Percentiles rank a stretch among this genome's conserved stretches.
These are phyloP conservation scores for Sporothrix phasma DNA, from an alignment of 2,329 filamentous ascomycete genomes.

Conservation along the genomic window DNA sequence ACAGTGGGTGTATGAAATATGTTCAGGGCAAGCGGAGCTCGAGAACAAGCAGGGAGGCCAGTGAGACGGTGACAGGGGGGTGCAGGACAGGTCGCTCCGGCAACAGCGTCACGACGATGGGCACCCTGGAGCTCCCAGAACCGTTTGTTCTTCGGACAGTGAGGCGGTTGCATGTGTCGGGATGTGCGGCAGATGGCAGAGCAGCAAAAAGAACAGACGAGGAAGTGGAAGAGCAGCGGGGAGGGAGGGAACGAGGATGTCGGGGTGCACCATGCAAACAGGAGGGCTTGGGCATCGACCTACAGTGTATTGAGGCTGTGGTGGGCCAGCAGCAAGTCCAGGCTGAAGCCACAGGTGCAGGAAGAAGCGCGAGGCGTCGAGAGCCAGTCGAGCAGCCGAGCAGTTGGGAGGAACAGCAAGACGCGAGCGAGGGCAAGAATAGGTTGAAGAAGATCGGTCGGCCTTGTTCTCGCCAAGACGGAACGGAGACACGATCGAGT, in stretches of 20 bases:
- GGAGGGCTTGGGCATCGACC: conserved; percentile 4
- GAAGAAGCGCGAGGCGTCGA: not conserved
- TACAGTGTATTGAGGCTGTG: conserved; percentile 5
- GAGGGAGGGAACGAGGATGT: not conserved
- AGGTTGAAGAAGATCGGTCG: not conserved
- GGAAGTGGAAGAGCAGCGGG: not conserved
- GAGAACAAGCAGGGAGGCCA: not conserved
- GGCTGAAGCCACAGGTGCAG: conserved; percentile 10
- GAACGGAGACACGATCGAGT: not conserved
- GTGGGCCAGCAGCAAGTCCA: conserved; percentile 11
- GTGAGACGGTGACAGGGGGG: conserved; percentile 4
- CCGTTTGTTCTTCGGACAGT: conserved; percentile 2
- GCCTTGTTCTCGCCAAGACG: conserved; percentile 2
- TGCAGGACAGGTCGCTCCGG: not conserved
- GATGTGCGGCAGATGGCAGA: not conserved
- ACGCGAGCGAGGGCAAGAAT: not conserved
- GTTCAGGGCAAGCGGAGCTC: not conserved
- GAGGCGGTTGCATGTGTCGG: not conserved
- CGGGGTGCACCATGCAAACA: not conserved
- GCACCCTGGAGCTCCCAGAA: not conserved
- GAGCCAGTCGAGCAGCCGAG: conserved; percentile 1
- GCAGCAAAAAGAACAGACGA: not conserved
- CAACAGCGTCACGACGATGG: not conserved
- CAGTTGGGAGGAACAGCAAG: not conserved
- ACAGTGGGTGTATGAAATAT: not conserved